These are phyloP conservation scores for Ceratobasidium sp. DNA, from an alignment of 1,284 basidiomycete species.

Conservation along the genomic window DNA sequence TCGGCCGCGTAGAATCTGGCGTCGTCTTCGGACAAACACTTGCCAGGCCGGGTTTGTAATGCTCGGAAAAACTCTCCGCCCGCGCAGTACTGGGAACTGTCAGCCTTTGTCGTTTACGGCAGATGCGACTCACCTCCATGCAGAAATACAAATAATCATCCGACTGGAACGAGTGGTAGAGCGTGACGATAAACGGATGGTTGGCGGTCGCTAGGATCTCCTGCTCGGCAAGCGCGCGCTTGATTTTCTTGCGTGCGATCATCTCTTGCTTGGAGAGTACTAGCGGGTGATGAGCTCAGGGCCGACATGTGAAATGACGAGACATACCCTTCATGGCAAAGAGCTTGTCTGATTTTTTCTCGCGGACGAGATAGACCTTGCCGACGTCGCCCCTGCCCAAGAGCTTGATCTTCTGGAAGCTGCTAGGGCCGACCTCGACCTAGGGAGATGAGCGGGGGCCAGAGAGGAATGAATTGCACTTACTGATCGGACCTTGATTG, in stretches of 20 bases:
- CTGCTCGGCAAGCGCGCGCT: constrained; percentile 94
- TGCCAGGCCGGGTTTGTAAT: constrained; percentile 91
- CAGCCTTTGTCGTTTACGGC: neutral
- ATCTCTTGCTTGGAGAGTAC: constrained; percentile 97
- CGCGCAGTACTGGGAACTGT: constrained; percentile 82
- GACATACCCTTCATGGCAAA: constrained; percentile 93
- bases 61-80: constrained; percentile 99
- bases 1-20: constrained; percentile 98
- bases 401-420: constrained; percentile 94
- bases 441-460: constrained; percentile 48
- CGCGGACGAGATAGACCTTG: constrained; percentile 92
- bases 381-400: constrained; percentile 96
- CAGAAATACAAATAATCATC: constrained; percentile 96
- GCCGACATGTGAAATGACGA: neutral
- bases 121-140: constrained; percentile 65
- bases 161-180: constrained; percentile 98
- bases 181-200: constrained; percentile 96
- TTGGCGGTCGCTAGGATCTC: constrained; percentile 96
- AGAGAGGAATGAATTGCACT: constrained; percentile 46
- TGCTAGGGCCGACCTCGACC: constrained; percentile 89
- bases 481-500: constrained; percentile 91
- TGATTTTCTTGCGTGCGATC: constrained; percentile 98
- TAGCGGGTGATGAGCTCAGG: constrained; percentile 49
- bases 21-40: constrained; percentile 94
- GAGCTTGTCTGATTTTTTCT: constrained; percentile 92